Evolutionary conservation across 306 rosid species (phyloP), one percentile per base, ranked within the genome.

Genomic region (Sphenostylis stenocarpa): DNA sequence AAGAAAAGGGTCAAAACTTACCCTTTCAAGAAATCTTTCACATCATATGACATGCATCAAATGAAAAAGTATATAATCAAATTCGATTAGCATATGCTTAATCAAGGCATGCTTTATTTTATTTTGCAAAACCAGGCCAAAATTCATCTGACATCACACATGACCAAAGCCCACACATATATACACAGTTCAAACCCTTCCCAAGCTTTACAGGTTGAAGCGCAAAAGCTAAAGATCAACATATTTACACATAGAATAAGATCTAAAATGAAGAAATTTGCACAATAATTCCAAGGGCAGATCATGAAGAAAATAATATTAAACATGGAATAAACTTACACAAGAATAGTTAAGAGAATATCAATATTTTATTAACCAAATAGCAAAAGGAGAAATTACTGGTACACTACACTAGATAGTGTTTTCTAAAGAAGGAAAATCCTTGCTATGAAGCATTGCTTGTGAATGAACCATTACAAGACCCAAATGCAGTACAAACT

Each of bases 181-280:
- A 45, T 16, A 52, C 60, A 71, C 47, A 76, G 55, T 52, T 19
- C 41, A 77, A 58, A 53, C 49, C 71, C 48, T 57, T 67, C 21
- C 77, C 39, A 15, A 60, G 44, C 70, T 33, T 31, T 12, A 65
- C n/a, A 72, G 4, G 20, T 20, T 4, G 26, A 72, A 36, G 45
- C 36, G 21, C 29, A 21, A 55, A 68, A 68, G 48, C 33, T 61
- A 38, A 39, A 76, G 41, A 62, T 76, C 82, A 76, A 31, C 31
- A 24, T 12, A 17, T 61, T 31, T 41, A 36, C 20, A 13, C 52
- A 2, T 38, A 44, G n/a, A 69, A 57, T 24, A 78, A 60, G 41
- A 39, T 12, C 80, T 57, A 47, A 72, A 64, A 65, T 3, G 6
- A 65, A 33, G 67, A 39, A 10, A 39, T 49, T 23, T 29, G 61